Percentiles rank a stretch among this genome's conserved stretches.
Conservation (phyloP, 768 basidiomycete genomes). For the Leccinum longicurvipes region DNA sequence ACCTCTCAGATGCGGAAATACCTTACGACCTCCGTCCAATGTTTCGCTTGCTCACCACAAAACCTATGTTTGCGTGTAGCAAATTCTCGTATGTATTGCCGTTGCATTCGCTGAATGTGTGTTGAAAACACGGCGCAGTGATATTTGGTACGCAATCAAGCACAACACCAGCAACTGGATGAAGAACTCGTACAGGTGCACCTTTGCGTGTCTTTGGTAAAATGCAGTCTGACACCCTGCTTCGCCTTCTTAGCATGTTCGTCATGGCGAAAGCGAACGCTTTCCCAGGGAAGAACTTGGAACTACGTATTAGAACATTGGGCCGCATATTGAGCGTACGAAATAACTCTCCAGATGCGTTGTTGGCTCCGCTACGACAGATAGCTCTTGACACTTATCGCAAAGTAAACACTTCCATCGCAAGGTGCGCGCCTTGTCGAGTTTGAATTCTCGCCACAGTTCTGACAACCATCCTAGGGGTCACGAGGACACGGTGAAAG, state of each 20-base stretch:
- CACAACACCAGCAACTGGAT: conserved; percentile 32
- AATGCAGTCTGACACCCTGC: neutral
- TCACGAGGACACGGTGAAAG: conserved; percentile 32
- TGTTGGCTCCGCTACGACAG: conserved; percentile 37
- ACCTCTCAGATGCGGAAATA: conserved; percentile 25
- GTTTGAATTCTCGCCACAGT: neutral
- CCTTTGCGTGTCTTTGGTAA: neutral
- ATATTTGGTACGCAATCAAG: conserved; percentile 32
- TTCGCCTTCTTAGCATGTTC: conserved; percentile 30
- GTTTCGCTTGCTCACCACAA: conserved; percentile 11
- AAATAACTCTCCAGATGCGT: conserved; percentile 25
- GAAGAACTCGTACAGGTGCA: conserved; percentile 36
- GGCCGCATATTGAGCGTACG: conserved; percentile 26
- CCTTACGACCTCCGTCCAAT: conserved; percentile 29
- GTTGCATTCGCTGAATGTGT: neutral
- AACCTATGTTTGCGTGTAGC: conserved; percentile 13
- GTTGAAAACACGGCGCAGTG: conserved; percentile 9
- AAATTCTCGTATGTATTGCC: conserved; percentile 24
- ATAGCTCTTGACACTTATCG: conserved; percentile 37
- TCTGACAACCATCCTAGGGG: conserved; percentile 9
- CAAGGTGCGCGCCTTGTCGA: conserved; percentile 31
- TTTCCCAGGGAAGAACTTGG: conserved; percentile 32
- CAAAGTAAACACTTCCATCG: conserved; percentile 35
- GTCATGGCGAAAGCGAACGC: conserved; percentile 33
- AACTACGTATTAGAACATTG: conserved; percentile 21